Base-by-base conservation (phyloP, 2,329 filamentous ascomycete genomes). In the Colletotrichum salicis region DNA sequence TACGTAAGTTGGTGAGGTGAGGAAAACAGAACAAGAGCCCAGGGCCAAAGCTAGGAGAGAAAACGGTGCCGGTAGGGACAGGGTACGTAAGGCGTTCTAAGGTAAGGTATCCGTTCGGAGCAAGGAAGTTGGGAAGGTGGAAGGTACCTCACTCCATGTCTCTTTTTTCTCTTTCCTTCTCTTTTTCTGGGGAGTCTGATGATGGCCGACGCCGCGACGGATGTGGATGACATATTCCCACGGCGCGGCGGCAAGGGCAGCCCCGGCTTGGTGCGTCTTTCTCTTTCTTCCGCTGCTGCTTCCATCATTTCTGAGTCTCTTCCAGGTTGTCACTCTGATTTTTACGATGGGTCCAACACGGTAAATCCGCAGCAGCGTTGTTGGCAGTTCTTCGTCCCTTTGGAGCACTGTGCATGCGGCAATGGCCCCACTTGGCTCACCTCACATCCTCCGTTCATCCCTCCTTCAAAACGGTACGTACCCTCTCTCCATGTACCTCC, bases 1-100 rank as follows among this genome's bases (percentile, higher is more conserved):
- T 62, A 62, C 41, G 41, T 62, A 62, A 52, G 59, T 35, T 52
- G 59, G 59, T 24, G 59, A 51, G 41, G 37, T 37, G 27, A n/a
- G 48, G 59, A 27, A 51, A 27, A 51, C 31, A 45, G 11, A 31
- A 27, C 11, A 48, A n/a, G 19, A 51, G 1, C 37, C 13, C 37
- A 41, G 27, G 41, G 41, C 27, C 4, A 52, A 15, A 33, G 41
- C 41, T 48, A 48, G 41, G 41, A 48, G 37, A 31, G 27, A n/a
- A 22, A 33, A 19, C 41, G 33, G 41, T 48, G 41, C 41, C 19
- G 19, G 6, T 19, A 35, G 27, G 29, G 29, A 62, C 45, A 62
- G 41, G 59, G 45, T 52, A 24, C 29, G 45, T 62, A 62, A 62
- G n/a, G 59, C 41, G 19, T 48, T 48, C 15, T 22, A 19, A 11